A percentile compares a stretch with the other conserved stretches of the same genome.
phyloP scores from a whole-genome alignment of 1,139 yeast species.

The Chernovozyma sophiae-reginae region DNA sequence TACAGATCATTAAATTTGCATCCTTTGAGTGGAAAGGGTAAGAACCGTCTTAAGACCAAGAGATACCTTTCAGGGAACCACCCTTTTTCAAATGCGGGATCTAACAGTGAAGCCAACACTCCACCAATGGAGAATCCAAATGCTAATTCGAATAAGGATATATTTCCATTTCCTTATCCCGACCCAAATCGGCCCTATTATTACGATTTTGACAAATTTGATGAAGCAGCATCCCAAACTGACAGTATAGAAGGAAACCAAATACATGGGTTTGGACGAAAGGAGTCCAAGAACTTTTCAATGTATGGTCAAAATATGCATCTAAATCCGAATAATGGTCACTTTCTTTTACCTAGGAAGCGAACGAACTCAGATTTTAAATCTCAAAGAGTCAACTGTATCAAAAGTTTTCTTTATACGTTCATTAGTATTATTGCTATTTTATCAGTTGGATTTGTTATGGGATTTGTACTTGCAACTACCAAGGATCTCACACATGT shows the following conservation, averaged over 20 bases:
- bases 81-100: constrained; percentile 12
- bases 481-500: constrained; percentile 77
- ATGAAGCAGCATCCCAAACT: constrained; percentile 27
- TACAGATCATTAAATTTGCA: constrained; percentile 41
- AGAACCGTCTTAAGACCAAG: constrained; percentile 21
- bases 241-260: constrained; percentile 14
- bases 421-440: constrained; percentile 49
- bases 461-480: constrained; percentile 84
- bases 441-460: constrained; percentile 66
- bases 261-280: constrained; percentile 5
- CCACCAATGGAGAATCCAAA: constrained; percentile 8
- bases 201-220: constrained; percentile 41
- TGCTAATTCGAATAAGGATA: constrained; percentile 17
- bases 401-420: constrained; percentile 55
- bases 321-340: constrained; percentile 18
- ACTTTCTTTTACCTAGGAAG: constrained; percentile 31
- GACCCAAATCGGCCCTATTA: constrained; percentile 25
- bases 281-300: constrained; percentile 8
- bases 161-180: constrained; percentile 58
- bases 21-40: constrained; percentile 11
- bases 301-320: constrained; percentile 16
- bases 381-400: constrained; percentile 26
- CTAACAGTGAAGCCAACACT: constrained; percentile 8
- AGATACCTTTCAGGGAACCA: constrained; percentile 37
- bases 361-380: constrained; percentile 17